phyloP scores from a whole-genome alignment of 2,329 filamentous ascomycete species.

The Coniosporium tulheliwenetii region DNA sequence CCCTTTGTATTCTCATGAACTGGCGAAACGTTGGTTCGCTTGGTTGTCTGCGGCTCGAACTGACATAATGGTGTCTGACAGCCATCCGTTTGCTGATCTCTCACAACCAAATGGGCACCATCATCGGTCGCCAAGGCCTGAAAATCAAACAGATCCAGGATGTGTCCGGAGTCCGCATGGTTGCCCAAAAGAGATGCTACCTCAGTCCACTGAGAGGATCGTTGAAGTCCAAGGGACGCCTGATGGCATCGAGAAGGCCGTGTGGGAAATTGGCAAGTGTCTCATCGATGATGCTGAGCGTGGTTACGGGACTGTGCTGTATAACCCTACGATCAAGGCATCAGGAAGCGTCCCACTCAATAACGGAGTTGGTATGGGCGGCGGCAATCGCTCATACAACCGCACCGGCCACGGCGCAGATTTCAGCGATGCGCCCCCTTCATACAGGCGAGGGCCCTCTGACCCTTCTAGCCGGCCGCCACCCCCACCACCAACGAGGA shows the following conservation, averaged over 20 bases:
- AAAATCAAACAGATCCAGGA: conserved; percentile 99
- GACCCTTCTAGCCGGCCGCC: conserved; percentile 65
- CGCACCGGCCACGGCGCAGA: conserved; percentile 93
- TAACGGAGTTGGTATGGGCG: conserved; percentile 34
- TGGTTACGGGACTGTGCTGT: conserved; percentile 89
- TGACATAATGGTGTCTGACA: conserved; percentile 20
- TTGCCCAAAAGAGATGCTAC: conserved; percentile 98
- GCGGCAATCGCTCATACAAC: conserved; percentile 52
- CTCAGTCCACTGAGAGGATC: conserved; percentile 94
- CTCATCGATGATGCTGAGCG: conserved; percentile 96
- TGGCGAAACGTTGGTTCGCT: no score
- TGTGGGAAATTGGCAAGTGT: conserved; percentile 99
- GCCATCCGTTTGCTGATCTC: conserved; percentile 97
- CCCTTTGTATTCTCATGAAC: no score
- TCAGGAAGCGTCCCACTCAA: conserved; percentile 40
- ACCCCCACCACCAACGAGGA: conserved; percentile 84
- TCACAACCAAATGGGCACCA: conserved; percentile 99
- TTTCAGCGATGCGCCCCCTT: conserved; percentile 69
- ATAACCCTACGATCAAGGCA: conserved; percentile 89
- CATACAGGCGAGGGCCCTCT: conserved; percentile 64
- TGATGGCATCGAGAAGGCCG: conserved; percentile 85
- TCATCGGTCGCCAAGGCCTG: conserved; percentile 87
- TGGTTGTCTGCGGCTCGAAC: not conserved
- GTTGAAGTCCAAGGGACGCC: conserved; percentile 93
- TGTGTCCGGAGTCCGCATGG: conserved; percentile 92